Conservation (phyloP, 306 rosid species). For the Fragaria vesca region DNA sequence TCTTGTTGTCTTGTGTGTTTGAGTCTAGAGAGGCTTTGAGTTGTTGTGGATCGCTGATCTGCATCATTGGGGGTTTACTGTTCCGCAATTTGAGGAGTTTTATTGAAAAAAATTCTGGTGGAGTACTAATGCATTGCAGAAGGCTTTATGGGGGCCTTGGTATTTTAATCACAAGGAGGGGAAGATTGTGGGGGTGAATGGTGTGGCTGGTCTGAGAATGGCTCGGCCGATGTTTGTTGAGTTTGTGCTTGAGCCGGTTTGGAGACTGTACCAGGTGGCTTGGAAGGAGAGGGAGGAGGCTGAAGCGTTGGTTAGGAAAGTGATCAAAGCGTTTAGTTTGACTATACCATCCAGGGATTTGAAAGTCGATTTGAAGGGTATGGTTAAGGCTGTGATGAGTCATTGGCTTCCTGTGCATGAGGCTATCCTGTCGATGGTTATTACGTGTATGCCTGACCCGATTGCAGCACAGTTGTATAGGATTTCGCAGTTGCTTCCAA, state of each 20-base stretch:
- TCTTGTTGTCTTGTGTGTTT: too few species aligned
- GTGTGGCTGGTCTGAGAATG: slow-evolving; percentile 41
- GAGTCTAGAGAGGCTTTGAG: too few species aligned
- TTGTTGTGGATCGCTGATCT: too few species aligned
- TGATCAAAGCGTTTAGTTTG: slow-evolving; percentile 65
- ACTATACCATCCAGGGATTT: slow-evolving; percentile 60
- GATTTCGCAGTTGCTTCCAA: slow-evolving; percentile 60
- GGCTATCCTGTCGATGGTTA: slow-evolving; percentile 66
- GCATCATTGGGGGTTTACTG: slow-evolving; percentile 88
- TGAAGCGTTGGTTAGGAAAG: slow-evolving; percentile 55
- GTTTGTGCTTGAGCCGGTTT: slow-evolving; percentile 76
- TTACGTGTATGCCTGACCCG: slow-evolving; percentile 71
- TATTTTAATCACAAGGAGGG: slow-evolving; percentile 57
- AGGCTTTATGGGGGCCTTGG: slow-evolving; percentile 75
- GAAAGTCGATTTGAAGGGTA: slow-evolving; percentile 65
- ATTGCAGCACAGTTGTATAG: slow-evolving; percentile 58
- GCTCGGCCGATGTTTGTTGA: slow-evolving; percentile 87
- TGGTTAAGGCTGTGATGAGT: slow-evolving; percentile 76
- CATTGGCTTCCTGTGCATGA: slow-evolving; percentile 84
- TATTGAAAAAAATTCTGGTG: slow-evolving; percentile 71
- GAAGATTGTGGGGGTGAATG: slow-evolving; percentile 81
- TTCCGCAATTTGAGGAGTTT: slow-evolving; percentile 63
- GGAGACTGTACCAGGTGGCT: slow-evolving; percentile 75
- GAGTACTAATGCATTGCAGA: slow-evolving; percentile 51
- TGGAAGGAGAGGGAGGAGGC: slow-evolving; percentile 50